A percentile compares a stretch with the other conserved stretches of the same genome.
Conservation (phyloP, 148 eudicot species). For the Rhododendron henanense region DNA sequence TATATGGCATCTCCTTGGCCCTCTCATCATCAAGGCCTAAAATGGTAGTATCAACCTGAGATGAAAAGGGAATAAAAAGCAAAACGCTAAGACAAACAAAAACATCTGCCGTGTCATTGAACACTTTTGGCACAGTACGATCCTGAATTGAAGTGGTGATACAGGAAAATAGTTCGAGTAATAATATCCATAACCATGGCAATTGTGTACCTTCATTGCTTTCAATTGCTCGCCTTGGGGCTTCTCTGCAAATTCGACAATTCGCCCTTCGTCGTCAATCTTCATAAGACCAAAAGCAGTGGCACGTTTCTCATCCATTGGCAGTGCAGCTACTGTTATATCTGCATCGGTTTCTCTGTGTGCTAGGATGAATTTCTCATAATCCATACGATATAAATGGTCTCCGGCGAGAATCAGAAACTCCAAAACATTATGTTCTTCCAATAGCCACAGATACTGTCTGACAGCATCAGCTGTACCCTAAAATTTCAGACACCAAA, state of each 20-base stretch:
- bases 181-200: not conserved
- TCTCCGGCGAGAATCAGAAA: constrained; percentile 89
- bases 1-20: constrained; percentile 92
- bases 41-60: constrained; percentile 83
- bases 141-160: not conserved
- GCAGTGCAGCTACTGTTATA: constrained; percentile 88
- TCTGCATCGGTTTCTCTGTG: constrained; percentile 96
- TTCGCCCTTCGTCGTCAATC: constrained; percentile 90
- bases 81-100: not conserved
- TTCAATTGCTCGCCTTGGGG: constrained; percentile 80
- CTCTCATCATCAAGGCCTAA: constrained; percentile 82
- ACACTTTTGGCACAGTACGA: not conserved
- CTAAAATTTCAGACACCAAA: constrained; percentile 21
- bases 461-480: constrained; percentile 98
- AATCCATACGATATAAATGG: constrained; percentile 94
- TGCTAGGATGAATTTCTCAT: constrained; percentile 80
- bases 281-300: constrained; percentile 97
- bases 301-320: constrained; percentile 95
- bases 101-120: not conserved
- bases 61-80: not conserved
- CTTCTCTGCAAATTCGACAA: constrained; percentile 81
- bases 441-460: constrained; percentile 83
- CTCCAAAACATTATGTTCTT: constrained; percentile 85
- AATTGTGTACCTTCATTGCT: constrained; percentile 66
- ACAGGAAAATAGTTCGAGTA: too few relatives aligned